Evolutionary conservation across 441 rosid genomes (phyloP), one percentile per base, ranked within the genome.

Genomic region (Gossypium schwendimanii): DNA sequence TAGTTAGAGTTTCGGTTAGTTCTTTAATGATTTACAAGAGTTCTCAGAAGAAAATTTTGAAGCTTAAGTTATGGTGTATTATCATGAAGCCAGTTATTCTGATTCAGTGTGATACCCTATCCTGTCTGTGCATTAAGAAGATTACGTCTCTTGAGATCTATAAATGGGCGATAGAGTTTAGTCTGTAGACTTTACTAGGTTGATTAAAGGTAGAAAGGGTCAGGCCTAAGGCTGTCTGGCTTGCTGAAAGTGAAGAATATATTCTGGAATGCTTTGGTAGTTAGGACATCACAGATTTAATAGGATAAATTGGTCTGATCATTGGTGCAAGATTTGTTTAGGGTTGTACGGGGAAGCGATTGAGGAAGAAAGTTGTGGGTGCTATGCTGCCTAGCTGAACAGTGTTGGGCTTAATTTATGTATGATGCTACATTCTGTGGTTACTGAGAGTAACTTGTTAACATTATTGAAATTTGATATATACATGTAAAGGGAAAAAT

Each of bases 171-270:
- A 33, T 61, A 31, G 61, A 59, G 20, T 33, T 31, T 33, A 33
- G 23, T 61, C 1, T 61, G 28, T 24, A 12, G 21, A n/a, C 23
- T 15, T 52, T 52, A 52, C 17, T 15, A 60, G 44, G 64, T 7
- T 31, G 45, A 60, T 61, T 61, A 31, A 17, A 61, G 47, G 47
- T 15, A 33, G 47, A 61, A 61, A 15, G 45, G 6, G 5, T 2
- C 23, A 31, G 47, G 20, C 11, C n/a, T 59, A 59, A 59, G 63
- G 47, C 23, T 61, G 45, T 61, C 17, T 33, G 45, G 21, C 23
- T 61, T 61, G 66, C n/a, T 61, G 66, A 61, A 33, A 31, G 66
- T 61, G 66, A 33, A 33, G 66, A 61, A 61, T 33, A 33, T 15
- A 31, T 26, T 26, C 9, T 61, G 66, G 66, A 31, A 33, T 8